These are phyloP conservation scores for Fomitiporia mediterranea DNA, from an alignment of 1,284 basidiomycete genomes.

Conservation along the genomic window DNA sequence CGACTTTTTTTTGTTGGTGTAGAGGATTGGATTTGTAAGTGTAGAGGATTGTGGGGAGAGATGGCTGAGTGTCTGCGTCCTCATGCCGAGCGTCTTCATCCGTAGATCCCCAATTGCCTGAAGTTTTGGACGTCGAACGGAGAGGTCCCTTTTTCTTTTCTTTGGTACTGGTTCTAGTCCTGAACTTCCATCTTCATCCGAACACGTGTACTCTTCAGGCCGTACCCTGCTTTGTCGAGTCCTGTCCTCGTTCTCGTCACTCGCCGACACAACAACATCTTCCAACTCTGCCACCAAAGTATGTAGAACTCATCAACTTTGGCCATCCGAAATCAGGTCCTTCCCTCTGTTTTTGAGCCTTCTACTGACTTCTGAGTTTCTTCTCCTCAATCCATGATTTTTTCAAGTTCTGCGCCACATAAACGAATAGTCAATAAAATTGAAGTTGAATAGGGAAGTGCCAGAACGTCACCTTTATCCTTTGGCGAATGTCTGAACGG, in stretches of 20 bases:
- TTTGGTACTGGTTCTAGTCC: too few species aligned
- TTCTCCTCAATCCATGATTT: slow-evolving; percentile 66
- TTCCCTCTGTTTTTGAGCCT: slow-evolving; percentile 64
- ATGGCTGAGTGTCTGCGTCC: slow-evolving; percentile 21
- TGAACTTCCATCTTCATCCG: too few species aligned
- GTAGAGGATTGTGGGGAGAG: slow-evolving; percentile 49
- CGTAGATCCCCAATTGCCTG: neutral
- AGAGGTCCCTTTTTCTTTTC: too few species aligned
- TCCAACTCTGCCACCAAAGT: neutral
- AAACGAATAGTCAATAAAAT: neutral
- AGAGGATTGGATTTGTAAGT: slow-evolving; percentile 49
- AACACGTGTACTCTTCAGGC: too few species aligned
- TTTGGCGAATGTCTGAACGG: too few species aligned
- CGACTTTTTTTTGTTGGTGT: slow-evolving; percentile 26
- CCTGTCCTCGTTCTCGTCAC: neutral
- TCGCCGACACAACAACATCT: neutral
- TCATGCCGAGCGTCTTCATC: neutral
- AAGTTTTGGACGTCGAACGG: neutral
- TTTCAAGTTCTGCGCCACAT: slow-evolving; percentile 66
- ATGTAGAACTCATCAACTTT: neutral
- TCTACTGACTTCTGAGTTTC: slow-evolving; percentile 76
- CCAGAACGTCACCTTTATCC: slow-evolving; percentile 61
- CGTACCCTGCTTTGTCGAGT: too few species aligned
- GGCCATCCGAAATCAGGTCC: slow-evolving; percentile 27
- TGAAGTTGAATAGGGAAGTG: slow-evolving; percentile 49